These are phyloP conservation scores for Elsinoe necatrix DNA, from an alignment of 2,329 filamentous ascomycete genomes.

Conservation along the genomic window DNA sequence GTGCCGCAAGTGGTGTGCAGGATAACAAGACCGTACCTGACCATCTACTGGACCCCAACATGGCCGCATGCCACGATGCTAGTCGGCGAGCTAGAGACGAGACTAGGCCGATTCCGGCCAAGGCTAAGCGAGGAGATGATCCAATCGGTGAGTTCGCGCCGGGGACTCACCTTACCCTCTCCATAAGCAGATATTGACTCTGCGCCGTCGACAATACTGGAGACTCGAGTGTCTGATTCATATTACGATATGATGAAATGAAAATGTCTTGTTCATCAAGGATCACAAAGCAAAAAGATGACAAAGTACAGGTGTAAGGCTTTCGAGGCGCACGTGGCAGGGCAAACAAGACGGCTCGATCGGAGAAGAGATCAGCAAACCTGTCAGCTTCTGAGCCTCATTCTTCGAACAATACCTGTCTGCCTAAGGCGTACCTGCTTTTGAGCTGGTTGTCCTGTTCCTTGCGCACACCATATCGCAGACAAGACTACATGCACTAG, in stretches of 20 bases:
- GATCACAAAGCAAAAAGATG: not conserved
- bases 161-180: slow-evolving; percentile 5
- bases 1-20: slow-evolving; percentile 6
- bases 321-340: slow-evolving; percentile 5
- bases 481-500: no score
- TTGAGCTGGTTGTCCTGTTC: not conserved
- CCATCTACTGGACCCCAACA: not conserved
- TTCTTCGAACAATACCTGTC: not conserved
- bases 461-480: no score
- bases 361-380: not conserved
- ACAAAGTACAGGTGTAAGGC: not conserved
- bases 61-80: slow-evolving; percentile 11
- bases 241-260: slow-evolving; percentile 2
- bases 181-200: slow-evolving; percentile 1
- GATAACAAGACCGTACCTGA: slow-evolving; percentile 5
- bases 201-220: not conserved
- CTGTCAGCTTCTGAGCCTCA: slow-evolving; percentile 5
- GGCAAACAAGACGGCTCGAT: slow-evolving; percentile 5
- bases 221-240: not conserved
- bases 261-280: not conserved
- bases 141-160: slow-evolving; percentile 3
- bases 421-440: not conserved
- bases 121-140: slow-evolving; percentile 6
- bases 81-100: not conserved
- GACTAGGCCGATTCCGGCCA: not conserved